Evolutionary conservation across 225 moss, liverwort and hornwort species (phyloP), one percentile per base, ranked within the genome.

Genomic region (Marchantia polymorpha): DNA sequence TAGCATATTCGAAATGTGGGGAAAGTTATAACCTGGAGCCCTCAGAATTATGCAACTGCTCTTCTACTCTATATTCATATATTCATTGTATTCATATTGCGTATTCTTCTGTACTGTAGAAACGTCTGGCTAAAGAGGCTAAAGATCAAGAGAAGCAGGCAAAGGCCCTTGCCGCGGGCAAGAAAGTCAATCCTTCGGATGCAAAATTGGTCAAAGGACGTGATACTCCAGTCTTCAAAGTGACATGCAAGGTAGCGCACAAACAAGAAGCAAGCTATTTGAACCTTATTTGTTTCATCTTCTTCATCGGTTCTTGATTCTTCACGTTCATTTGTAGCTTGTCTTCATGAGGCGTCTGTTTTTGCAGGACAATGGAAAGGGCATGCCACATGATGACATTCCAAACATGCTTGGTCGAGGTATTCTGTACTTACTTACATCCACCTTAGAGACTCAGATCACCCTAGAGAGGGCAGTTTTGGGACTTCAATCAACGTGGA

Each of bases 361-460:
- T 19, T 31, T 68, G 78, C 91, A 97, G 94, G 96, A 97, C 74
- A 96, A 97, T 84, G 94, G 96, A 79, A 92, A 83, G 88, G 96
- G 96, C 39, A 97, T 97, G 96, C 71, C 93, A 76, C 94, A 97
- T 84, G 96, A 93, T 79, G 96, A 97, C 73, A 97, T 97, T 86
- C 96, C 96, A 71, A 86, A 97, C 82, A 94, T 97, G 96, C 91
- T 97, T 86, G 96, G 96, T 26, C 86, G 93, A 89, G 96, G 96
- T 97, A 66, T 79, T 87, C 78, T n/a, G 22, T 26, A 20, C 0
- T 25, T 7, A 22, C 22, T 12, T 22, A n/a, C 13, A 68, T 31
- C 70, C 8, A 46, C n/a, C 12, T 49, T 50, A 29, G 73, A 27
- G 26, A 30, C 56, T 56, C 2, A 19, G 9, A 56, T 56, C 19